Conservation (phyloP, 179 eudicot species). For the Camellia oleifera region DNA sequence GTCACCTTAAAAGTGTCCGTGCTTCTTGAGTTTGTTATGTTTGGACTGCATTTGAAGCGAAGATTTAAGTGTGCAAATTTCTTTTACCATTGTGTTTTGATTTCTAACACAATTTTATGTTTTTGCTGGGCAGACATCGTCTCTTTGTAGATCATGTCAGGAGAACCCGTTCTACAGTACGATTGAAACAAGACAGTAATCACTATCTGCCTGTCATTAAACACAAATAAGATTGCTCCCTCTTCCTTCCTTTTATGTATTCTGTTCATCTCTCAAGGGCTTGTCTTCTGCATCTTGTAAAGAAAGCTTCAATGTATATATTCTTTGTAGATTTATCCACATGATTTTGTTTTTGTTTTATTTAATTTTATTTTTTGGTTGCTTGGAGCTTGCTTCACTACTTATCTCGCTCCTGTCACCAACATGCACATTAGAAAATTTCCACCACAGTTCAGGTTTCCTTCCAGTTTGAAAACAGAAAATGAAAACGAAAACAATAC, state of each 20-base stretch:
- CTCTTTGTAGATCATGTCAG: conserved; percentile 54
- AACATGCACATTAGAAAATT: background rate
- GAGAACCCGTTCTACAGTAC: conserved; percentile 60
- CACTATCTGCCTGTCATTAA: conserved; percentile 32
- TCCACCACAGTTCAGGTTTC: background rate
- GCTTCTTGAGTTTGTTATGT: background rate
- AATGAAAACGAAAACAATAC: too few relatives aligned
- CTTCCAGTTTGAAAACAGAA: too few relatives aligned
- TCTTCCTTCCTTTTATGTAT: background rate
- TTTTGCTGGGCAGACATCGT: conserved; percentile 48
- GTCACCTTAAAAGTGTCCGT: too few relatives aligned
- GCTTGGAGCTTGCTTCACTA: too few relatives aligned
- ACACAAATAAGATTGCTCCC: conserved; percentile 22
- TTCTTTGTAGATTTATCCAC: background rate
- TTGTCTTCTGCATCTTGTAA: background rate
- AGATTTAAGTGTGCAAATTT: background rate
- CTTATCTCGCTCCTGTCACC: too few relatives aligned
- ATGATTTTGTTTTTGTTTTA: background rate
- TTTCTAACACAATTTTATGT: background rate
- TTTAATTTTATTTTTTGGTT: background rate
- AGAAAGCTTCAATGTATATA: background rate
- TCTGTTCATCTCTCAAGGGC: background rate
- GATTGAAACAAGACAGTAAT: conserved; percentile 42
- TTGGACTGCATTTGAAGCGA: background rate
- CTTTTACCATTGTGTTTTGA: background rate